Base-by-base conservation (phyloP, 179 eudicot species). In the Gypsophila paniculata region DNA sequence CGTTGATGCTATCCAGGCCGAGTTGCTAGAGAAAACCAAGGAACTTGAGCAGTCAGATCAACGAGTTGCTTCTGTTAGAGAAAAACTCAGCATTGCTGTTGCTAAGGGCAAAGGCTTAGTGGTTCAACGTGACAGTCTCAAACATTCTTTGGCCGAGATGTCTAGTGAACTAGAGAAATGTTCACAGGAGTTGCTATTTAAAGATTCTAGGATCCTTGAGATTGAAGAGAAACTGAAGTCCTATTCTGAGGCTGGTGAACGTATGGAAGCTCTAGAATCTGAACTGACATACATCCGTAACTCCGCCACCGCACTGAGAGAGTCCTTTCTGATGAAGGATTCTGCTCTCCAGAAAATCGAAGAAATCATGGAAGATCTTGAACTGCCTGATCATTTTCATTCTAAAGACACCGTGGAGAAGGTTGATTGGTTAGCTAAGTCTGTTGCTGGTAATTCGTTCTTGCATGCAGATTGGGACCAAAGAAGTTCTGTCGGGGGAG, bases 191-290 rank as follows among this genome's bases (percentile, higher is more conserved):
- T 76, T 85, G 65, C 88, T 80, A 79, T 71, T 81, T 74, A 92
- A 88, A 81, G 91, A 92, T 72, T 79, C 91, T 44, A 90, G 85
- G 83, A 78, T 92, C 81, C 82, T 77, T 72, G 97, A 92, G 73
- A 82, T 87, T n/a, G 97, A 91, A 81, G 81, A 86, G 81, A 91
- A 87, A 81, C 77, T 91, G 25, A 89, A 89, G 85, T 72, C 82
- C 68, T 92, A 90, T 83, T 88, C 88, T 21, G 99, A 95, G 84
- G 95, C 96, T 9, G 97, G 96, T 77, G 99, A 94, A 76, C 93
- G 99, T 69, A 83, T 92, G 94, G 99, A 95, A 84, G 97, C 97
- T 80, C 79, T 95, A 73, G 97, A 95, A 84, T 90, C 97, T 65
- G 99, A 95, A 82, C 89, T 95, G 58, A 86, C 99, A 52, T 95